Base-by-base conservation (phyloP, 2,329 filamentous ascomycete genomes). In the Sporothrix schenckii region DNA sequence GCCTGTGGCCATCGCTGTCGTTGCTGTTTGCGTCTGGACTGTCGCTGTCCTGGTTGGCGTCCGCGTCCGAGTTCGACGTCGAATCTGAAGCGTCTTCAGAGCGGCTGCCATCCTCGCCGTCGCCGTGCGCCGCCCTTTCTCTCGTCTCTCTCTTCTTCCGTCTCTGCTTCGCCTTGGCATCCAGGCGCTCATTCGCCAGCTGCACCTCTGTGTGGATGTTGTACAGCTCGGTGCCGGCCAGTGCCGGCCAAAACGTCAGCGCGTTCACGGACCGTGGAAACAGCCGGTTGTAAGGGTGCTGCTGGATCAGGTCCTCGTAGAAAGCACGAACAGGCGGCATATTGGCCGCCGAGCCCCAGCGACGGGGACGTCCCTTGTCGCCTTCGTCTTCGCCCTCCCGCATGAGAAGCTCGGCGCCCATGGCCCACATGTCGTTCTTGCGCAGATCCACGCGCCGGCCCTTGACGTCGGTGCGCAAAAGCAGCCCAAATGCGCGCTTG, bases 321-420 rank as follows among this genome's bases (percentile, higher is more conserved):
- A 94, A 97, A 4, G 79, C 77, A 50, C 80, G 80, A 2, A 87
- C 80, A 3, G 78, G 80, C 7, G 78, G 78, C 70, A 86, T 77
- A 75, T 86, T 86, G 70, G 78, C 78, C 0, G 83, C 79, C 0
- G 78, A 77, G 49, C 83, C 83, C 84, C 83, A 85, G 70, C 79
- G 77, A 4, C 70, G 69, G 3, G 5, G 66, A 6, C 56, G 53
- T 24, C 47, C 30, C 16, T 66, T 54, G 13, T 16, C 54, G 39
- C n/a, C 52, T 1, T 41, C 69, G 39, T 24, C 39, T 27, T 63
- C 81, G 7, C 83, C 84, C 39, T 84, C 81, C 19, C 91, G 87
- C 80, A 97, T 88, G 70, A 97, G 80, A 24, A 97, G 87, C 80
- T 97, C 94, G 2, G 92, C 92, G 0, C 92, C 93, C 58, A 97